phyloP scores from a whole-genome alignment of 2,329 filamentous ascomycete genomes.

The Aspergillus sp. region DNA sequence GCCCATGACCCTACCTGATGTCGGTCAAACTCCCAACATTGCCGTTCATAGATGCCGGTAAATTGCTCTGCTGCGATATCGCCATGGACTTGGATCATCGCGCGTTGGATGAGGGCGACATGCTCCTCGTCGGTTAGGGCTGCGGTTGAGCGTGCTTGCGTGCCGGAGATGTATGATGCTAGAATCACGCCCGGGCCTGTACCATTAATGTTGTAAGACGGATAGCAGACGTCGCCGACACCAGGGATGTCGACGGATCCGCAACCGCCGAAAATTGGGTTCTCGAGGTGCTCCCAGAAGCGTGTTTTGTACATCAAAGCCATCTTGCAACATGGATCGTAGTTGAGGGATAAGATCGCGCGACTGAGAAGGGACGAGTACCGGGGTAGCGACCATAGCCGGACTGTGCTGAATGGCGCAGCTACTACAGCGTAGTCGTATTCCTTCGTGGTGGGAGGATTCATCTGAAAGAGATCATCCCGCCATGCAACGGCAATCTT shows the following conservation, averaged over 20 bases:
- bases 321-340: slow-evolving; percentile 48
- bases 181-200: slow-evolving; percentile 29
- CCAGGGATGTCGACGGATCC: slow-evolving; percentile 22
- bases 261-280: slow-evolving; percentile 54
- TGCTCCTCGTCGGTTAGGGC: slow-evolving; percentile 37
- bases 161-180: slow-evolving; percentile 38
- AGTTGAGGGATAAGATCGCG: slow-evolving; percentile 44
- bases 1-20: slow-evolving; percentile 58
- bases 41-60: slow-evolving; percentile 56
- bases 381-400: slow-evolving; percentile 52
- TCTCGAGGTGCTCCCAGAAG: slow-evolving; percentile 48
- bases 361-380: slow-evolving; percentile 45
- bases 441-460: slow-evolving; percentile 37
- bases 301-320: slow-evolving; percentile 61
- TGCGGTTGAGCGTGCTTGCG: slow-evolving; percentile 14
- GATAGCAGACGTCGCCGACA: slow-evolving; percentile 29
- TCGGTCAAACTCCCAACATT: slow-evolving; percentile 58
- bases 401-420: slow-evolving; percentile 56
- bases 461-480: slow-evolving; percentile 27
- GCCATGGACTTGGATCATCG: slow-evolving; percentile 62
- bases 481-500: slow-evolving; percentile 55
- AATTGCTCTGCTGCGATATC: slow-evolving; percentile 51
- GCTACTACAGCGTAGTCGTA: slow-evolving; percentile 62
- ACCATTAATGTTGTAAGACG: slow-evolving; percentile 29
- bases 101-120: slow-evolving; percentile 54